Percentiles rank a stretch among this genome's conserved stretches.
phyloP scores from a whole-genome alignment of 2,329 filamentous ascomycete genomes.

The Apiospora hydei region DNA sequence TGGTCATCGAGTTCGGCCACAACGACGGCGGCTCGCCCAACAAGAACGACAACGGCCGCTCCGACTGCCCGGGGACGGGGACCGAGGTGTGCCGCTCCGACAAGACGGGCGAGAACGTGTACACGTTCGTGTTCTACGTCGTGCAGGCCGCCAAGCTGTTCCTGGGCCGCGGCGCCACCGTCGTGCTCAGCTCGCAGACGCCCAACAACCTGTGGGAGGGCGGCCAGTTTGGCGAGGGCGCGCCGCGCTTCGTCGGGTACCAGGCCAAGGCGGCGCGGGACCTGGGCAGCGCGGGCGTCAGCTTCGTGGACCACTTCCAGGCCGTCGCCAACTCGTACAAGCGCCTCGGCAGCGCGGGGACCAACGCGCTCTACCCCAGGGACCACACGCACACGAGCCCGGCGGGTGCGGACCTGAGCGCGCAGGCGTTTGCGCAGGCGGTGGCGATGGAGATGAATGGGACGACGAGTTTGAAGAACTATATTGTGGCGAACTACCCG shows the following conservation, averaged over 20 bases:
- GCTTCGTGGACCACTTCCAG: conserved; percentile 64
- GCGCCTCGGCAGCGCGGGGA: conserved; percentile 51
- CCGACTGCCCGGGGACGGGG: conserved; percentile 61
- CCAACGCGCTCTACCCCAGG: conserved; percentile 60
- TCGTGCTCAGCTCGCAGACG: conserved; percentile 65
- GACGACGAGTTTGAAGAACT: conserved; percentile 33
- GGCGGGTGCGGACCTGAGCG: conserved; percentile 58
- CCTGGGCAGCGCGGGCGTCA: conserved; percentile 36
- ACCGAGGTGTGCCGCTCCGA: conserved; percentile 57
- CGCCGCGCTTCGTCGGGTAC: conserved; percentile 65
- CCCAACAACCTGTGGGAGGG: conserved; percentile 69
- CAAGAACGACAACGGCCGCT: conserved; percentile 64
- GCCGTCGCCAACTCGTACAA: conserved; percentile 60
- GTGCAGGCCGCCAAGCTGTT: conserved; percentile 39
- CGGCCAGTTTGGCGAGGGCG: conserved; percentile 53
- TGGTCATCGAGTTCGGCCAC: conserved; percentile 75
- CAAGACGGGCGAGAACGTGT: conserved; percentile 40
- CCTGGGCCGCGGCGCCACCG: conserved; percentile 63
- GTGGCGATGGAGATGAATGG: conserved; percentile 37
- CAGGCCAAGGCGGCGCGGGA: conserved; percentile 32
- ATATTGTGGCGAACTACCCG: conserved; percentile 28
- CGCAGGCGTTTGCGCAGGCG: conserved; percentile 64
- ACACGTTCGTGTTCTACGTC: conserved; percentile 42
- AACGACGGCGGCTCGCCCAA: conserved; percentile 69
- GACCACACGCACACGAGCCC: conserved; percentile 69